phyloP scores from a whole-genome alignment of 2,329 filamentous ascomycete genomes.

The Graphiopsis chlorocephala region DNA sequence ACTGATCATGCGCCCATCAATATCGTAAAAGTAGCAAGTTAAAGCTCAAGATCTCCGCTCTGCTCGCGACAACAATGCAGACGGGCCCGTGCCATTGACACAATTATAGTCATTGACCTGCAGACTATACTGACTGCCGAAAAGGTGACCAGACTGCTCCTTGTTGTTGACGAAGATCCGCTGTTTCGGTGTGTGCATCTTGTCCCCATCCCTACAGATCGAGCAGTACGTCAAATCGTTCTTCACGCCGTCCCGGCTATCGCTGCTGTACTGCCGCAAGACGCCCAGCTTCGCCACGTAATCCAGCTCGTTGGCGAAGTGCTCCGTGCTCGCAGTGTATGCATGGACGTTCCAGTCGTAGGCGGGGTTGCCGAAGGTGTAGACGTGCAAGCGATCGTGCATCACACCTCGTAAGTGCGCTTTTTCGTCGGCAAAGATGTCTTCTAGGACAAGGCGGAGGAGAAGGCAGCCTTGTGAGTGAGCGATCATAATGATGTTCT shows the following conservation, averaged over 20 bases:
- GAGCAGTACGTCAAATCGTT: conserved; percentile 7
- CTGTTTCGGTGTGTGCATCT: background rate
- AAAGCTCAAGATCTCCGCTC: background rate
- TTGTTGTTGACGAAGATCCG: conserved; percentile 7
- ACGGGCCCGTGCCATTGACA: background rate
- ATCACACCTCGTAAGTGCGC: background rate
- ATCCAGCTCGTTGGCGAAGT: conserved; percentile 14
- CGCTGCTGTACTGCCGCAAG: conserved; percentile 1
- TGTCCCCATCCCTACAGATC: background rate
- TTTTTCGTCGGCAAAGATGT: background rate
- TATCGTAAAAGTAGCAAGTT: background rate
- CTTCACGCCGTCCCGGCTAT: background rate
- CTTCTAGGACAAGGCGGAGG: conserved; percentile 1
- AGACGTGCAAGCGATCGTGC: background rate
- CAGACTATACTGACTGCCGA: conserved; percentile 13
- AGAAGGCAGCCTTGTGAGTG: conserved; percentile 15
- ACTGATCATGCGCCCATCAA: background rate
- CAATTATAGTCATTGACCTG: conserved; percentile 7
- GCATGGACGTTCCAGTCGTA: conserved; percentile 14
- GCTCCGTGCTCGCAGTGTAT: conserved; percentile 7
- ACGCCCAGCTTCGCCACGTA: conserved; percentile 11
- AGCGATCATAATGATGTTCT: conserved; percentile 11
- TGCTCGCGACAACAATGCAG: background rate
- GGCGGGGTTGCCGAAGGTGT: conserved; percentile 12
- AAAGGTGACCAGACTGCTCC: conserved; percentile 3